Evolutionary conservation across 2,329 filamentous ascomycete genomes (phyloP), one percentile per base, ranked within the genome.

Genomic region (Fusarium sp.): DNA sequence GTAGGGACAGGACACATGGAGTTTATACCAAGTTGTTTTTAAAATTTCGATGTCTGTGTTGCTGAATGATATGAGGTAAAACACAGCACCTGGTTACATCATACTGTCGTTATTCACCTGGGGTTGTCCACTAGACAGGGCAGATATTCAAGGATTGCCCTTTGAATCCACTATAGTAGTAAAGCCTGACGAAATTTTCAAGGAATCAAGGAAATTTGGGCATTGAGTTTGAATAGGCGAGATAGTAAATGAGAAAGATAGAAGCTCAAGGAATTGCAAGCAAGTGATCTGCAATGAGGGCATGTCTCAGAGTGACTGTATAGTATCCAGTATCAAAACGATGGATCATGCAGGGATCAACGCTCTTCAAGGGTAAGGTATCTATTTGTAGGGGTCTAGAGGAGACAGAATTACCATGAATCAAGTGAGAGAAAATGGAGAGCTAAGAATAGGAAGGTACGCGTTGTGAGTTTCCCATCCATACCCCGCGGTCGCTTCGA

Each of bases 101-200:
- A 72, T 72, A 23, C 30, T 72, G 52, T 54, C 58, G 67, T 44
- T 50, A 50, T 67, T 25, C 28, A 61, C 33, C 54, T 38, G 15
- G 16, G 33, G 37, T 47, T 56, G 42, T 56, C 46, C 30, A 61
- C 35, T 33, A n/a, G n/a, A 62, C 35, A n/a, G 56, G 64, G 65
- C 25, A 37, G 42, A 68, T 47, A 25, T 43, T 28, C 33, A 35
- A 35, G 25, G 32, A 63, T 38, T 47, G 38, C 19, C 43, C 32
- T 56, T 38, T 49, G 32, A 63, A 60, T 63, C 63, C 67, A 71
- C 57, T 71, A 37, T 47, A 37, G 35, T 44, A 30, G 30, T 46
- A 67, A 62, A 32, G 28, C 15, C 42, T 67, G 58, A 67, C 35
- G 62, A 63, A 38, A 59, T 10, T 42, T 28, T 38, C 33, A 43